A percentile compares a stretch with the other conserved stretches of the same genome.
Evolutionary conservation across 495 filamentous ascomycete species (phyloP).

Genomic region (Daldinia childiae): DNA sequence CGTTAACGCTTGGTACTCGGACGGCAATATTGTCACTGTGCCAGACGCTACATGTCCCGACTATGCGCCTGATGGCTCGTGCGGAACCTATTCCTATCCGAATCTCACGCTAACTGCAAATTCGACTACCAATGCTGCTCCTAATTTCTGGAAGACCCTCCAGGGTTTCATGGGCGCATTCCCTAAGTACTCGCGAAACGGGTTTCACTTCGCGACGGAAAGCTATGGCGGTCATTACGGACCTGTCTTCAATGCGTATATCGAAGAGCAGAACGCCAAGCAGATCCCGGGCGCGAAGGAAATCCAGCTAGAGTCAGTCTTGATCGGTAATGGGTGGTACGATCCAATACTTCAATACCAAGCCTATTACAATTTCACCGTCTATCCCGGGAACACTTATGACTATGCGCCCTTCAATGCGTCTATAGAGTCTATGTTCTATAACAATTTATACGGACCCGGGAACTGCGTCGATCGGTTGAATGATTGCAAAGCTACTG

Average conservation of each 20-base stretch:
- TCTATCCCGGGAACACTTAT: conserved; percentile 66
- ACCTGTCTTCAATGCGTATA: conserved; percentile 69
- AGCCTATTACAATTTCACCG: conserved; percentile 72
- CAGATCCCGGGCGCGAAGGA: conserved; percentile 57
- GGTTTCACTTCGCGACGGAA: conserved; percentile 68
- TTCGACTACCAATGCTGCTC: conserved; percentile 63
- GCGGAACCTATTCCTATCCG: conserved; percentile 65
- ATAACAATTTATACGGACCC: conserved; percentile 68
- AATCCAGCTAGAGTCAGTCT: conserved; percentile 64
- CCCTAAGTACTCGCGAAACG: conserved; percentile 64
- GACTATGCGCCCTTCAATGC: conserved; percentile 63
- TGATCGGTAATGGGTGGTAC: conserved; percentile 61
- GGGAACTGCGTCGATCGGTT: conserved; percentile 72
- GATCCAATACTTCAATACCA: conserved; percentile 69
- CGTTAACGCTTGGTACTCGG: conserved; percentile 58
- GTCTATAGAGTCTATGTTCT: conserved; percentile 58
- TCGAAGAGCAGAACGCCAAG: conserved; percentile 72
- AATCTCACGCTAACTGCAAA: conserved; percentile 63
- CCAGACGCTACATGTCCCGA: conserved; percentile 63
- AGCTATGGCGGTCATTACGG: conserved; percentile 75
- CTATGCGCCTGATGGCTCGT: conserved; percentile 57
- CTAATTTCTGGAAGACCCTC: conserved; percentile 66
- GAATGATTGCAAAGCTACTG: conserved; percentile 55
- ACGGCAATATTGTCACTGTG: conserved; percentile 47
- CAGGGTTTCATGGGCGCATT: conserved; percentile 73